phyloP scores from a whole-genome alignment of 805 yeast genomes.

The Ogataea populi-albae region DNA sequence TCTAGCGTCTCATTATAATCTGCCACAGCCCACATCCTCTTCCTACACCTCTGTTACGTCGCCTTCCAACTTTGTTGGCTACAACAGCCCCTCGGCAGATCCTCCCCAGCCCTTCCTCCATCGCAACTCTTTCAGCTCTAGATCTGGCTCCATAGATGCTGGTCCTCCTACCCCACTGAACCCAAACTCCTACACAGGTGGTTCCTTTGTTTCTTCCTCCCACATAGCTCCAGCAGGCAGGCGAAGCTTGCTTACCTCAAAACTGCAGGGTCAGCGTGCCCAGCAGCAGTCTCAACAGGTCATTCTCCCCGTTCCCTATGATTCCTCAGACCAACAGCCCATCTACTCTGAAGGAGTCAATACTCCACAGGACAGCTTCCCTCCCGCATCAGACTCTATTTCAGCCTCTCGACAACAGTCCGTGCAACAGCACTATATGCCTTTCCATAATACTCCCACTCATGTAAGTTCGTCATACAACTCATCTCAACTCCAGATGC shows the following conservation, averaged over 20 bases:
- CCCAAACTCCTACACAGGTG: conserved; percentile 10
- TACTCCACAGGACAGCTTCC: conserved; percentile 4
- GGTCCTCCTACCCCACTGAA: conserved; percentile 5
- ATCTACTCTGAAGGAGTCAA: conserved; percentile 1
- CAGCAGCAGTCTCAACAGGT: conserved; percentile 13
- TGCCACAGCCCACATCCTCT: conserved; percentile 17
- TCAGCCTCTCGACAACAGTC: neutral
- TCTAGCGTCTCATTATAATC: conserved; percentile 23
- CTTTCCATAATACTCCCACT: conserved; percentile 46
- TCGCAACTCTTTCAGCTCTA: conserved; percentile 25
- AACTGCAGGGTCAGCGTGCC: conserved; percentile 22
- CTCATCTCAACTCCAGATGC: conserved; percentile 9
- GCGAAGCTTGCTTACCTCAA: conserved; percentile 30
- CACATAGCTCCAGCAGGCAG: conserved; percentile 28
- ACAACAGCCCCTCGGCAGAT: conserved; percentile 33
- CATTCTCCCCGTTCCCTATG: conserved; percentile 1
- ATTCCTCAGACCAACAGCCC: conserved; percentile 1
- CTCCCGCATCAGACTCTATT: conserved; percentile 11
- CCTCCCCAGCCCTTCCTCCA: conserved; percentile 29
- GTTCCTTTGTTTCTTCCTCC: conserved; percentile 18
- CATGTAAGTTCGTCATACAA: conserved; percentile 41
- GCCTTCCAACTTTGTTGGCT: conserved; percentile 29
- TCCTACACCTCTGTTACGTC: conserved; percentile 28
- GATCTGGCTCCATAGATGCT: conserved; percentile 27
- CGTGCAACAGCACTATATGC: conserved; percentile 25